Evolutionary conservation across 2,329 filamentous ascomycete species (phyloP), one percentile per base, ranked within the genome.

Genomic region (Neoarthrinium moseri): DNA sequence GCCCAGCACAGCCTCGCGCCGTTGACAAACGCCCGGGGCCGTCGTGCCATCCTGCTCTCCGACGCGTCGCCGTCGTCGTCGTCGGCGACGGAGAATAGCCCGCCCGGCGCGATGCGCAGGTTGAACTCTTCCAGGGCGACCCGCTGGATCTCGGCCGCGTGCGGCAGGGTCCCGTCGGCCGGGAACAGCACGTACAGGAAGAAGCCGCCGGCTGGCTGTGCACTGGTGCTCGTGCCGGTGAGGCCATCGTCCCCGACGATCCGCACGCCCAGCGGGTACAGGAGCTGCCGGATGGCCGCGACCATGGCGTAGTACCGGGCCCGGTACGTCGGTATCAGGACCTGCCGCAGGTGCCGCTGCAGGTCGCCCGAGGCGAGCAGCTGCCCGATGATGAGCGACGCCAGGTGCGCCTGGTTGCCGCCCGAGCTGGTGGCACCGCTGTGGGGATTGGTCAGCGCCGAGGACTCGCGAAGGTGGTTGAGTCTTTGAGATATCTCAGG

Each of bases 301-400:
- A 58, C 55, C 39, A 60, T 39, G 11, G 47, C 32, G 20, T 39
- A 43, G 30, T 58, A 58, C 15, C 57, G 47, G 13, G 61, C 56
- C 3, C 72, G 69, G 58, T 84, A 86, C 2, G 72, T 67, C 4
- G 82, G 81, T 44, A 74, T 75, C 6, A 87, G 62, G 2, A 71
- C 67, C 3, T 73, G 54, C 7, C 60, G 58, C 46, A 87, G 78
- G 57, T 82, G 76, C 1, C 59, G 60, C 46, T 82, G 73, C 4
- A 87, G 66, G 21, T 70, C 65, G 5, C 75, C 75, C 4, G 70
- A 69, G 4, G 69, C 66, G 20, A 87, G 64, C 29, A 84, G 66
- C 40, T 79, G 70, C 39, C 75, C 71, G 26, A 66, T 46, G 29
- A 65, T 57, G 6, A 51, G 54, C 3, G 60, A 60, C 4, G 58